A percentile compares a stretch with the other conserved stretches of the same genome.
phyloP scores from a whole-genome alignment of 2,329 filamentous ascomycete species.

The Ophiostoma montium region DNA sequence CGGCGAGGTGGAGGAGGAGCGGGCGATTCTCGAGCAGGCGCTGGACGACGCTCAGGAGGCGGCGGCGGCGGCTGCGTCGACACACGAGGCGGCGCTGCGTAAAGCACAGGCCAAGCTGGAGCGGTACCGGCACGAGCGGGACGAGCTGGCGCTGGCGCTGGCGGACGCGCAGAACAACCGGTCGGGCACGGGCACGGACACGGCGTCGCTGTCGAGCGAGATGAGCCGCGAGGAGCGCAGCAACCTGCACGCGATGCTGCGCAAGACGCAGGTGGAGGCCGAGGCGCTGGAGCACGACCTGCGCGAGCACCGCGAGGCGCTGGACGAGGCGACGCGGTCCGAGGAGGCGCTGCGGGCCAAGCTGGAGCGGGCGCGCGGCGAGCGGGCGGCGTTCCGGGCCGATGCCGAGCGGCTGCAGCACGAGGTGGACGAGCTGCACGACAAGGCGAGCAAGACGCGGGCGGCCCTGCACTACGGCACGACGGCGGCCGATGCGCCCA shows the following conservation, averaged over 20 bases:
- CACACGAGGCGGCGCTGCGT: conserved; percentile 29
- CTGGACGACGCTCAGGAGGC: conserved; percentile 40
- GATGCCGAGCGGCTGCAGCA: conserved; percentile 40
- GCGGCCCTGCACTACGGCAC: conserved; percentile 15
- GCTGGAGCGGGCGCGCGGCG: conserved; percentile 54
- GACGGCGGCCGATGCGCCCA: conserved; percentile 4
- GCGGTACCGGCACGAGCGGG: conserved; percentile 35
- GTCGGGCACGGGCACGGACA: conserved; percentile 1
- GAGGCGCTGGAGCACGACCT: conserved; percentile 62
- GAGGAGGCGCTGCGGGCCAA: conserved; percentile 50
- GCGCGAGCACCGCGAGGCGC: conserved; percentile 50
- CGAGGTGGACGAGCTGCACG: conserved; percentile 33
- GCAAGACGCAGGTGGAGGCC: conserved; percentile 47
- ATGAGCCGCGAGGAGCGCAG: conserved; percentile 39
- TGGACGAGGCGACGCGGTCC: conserved; percentile 41
- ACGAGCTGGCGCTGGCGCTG: conserved; percentile 22
- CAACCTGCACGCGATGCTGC: conserved; percentile 46
- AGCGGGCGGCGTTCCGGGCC: conserved; percentile 42
- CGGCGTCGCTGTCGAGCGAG: conserved; percentile 17
- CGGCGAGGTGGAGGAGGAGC: conserved; percentile 44
- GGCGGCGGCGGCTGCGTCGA: conserved; percentile 31
- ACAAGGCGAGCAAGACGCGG: conserved; percentile 23
- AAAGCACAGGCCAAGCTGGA: conserved; percentile 36
- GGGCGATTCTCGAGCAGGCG: conserved; percentile 41
- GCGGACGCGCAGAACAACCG: conserved; percentile 18